A percentile compares a stretch with the other conserved stretches of the same genome.
Conservation (phyloP, 768 basidiomycete species). For the Podaxis pistillaris region DNA sequence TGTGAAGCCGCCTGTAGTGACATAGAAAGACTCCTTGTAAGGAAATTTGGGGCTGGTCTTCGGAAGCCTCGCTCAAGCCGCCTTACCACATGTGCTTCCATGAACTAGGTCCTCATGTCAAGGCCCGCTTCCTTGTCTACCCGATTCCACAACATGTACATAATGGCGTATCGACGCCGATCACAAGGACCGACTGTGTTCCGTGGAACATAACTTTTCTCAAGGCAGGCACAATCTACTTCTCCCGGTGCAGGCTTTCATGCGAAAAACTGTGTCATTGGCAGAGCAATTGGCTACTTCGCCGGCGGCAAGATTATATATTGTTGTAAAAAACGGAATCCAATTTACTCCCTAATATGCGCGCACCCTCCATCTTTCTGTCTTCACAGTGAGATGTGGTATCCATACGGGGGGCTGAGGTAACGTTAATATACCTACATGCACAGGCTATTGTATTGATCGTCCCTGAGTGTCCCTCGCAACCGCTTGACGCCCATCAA, state of each 20-base stretch:
- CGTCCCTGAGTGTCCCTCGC: slow-evolving; percentile 12
- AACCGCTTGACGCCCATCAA: slow-evolving; percentile 9
- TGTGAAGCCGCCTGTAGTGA: background rate
- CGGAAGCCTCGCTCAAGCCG: background rate
- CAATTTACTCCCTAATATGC: no score
- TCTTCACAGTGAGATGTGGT: background rate
- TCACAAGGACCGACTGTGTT: background rate
- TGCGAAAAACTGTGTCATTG: no score
- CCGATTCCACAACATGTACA: background rate
- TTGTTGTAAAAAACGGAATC: no score
- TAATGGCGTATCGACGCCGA: background rate
- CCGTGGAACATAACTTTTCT: background rate
- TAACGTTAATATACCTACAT: background rate
- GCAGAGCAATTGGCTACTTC: no score
- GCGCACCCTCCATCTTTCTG: background rate
- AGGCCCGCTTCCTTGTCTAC: background rate
- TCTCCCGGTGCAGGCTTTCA: no score
- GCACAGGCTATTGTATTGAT: background rate
- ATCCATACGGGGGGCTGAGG: background rate
- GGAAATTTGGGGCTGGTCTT: background rate
- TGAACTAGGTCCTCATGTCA: background rate
- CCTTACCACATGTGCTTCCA: background rate
- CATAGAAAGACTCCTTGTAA: no score
- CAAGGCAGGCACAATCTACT: no score
- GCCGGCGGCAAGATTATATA: no score